A percentile compares a stretch with the other conserved stretches of the same genome.
Conservation (phyloP, 1,284 basidiomycete genomes). For the Dichomitus squalens region DNA sequence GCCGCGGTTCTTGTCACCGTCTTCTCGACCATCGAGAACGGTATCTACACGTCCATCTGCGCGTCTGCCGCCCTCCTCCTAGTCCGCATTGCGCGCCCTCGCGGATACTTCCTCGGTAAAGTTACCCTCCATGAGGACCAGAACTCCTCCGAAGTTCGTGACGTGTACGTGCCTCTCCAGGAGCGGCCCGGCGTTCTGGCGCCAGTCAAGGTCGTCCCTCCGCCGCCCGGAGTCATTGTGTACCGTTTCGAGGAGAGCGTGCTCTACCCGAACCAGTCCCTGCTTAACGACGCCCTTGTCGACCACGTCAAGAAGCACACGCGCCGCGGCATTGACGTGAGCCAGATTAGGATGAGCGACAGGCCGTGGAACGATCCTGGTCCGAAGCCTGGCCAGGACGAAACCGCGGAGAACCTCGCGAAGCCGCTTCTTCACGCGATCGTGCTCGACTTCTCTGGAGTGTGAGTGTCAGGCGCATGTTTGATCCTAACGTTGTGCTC, state of each 20-base stretch:
- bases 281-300: constrained; percentile 78
- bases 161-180: constrained; percentile 84
- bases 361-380: constrained; percentile 97
- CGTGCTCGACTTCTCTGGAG: constrained; percentile 88
- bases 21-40: constrained; percentile 90
- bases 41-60: constrained; percentile 90
- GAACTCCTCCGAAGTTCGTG: constrained; percentile 49
- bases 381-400: constrained; percentile 52
- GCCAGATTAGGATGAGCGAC: constrained; percentile 64
- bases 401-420: constrained; percentile 54
- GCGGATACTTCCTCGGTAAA: constrained; percentile 90
- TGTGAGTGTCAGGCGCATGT: constrained; percentile 51
- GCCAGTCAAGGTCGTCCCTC: constrained; percentile 74
- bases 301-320: constrained; percentile 82
- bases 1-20: constrained; percentile 89
- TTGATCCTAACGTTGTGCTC: not conserved
- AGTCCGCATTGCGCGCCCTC: constrained; percentile 88
- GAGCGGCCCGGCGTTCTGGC: constrained; percentile 61
- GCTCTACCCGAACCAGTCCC: constrained; percentile 90
- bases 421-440: constrained; percentile 82
- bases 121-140: constrained; percentile 44
- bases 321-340: constrained; percentile 77
- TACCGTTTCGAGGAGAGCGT: constrained; percentile 95
- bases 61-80: constrained; percentile 86
- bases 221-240: constrained; percentile 86